Percentiles rank a stretch among this genome's conserved stretches.
Conservation (phyloP, 148 eudicot genomes). For the Mesembryanthemum crystallinum region DNA sequence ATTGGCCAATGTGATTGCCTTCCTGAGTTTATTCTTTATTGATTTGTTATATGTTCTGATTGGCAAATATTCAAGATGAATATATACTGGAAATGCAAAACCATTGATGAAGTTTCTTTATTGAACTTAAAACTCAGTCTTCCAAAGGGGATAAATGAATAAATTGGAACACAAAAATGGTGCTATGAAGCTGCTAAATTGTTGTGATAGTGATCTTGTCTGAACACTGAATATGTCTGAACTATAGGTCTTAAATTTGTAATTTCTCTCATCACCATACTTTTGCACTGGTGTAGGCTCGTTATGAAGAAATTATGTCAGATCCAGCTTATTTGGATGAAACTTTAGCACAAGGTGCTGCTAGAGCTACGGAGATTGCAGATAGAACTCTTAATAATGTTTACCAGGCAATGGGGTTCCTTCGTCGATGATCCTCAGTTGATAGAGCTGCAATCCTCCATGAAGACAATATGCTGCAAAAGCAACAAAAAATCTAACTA, state of each 20-base stretch:
- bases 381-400: slow-evolving; percentile 66
- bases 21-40: neutral
- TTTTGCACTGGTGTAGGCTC: slow-evolving; percentile 40
- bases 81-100: neutral
- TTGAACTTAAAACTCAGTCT: too few species aligned
- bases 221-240: too few species aligned
- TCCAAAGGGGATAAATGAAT: too few species aligned
- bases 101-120: too few species aligned
- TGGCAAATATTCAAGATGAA: neutral
- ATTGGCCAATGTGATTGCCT: neutral
- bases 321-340: slow-evolving; percentile 65
- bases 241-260: neutral
- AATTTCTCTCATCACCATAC: neutral
- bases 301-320: slow-evolving; percentile 68
- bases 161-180: neutral
- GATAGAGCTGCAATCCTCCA: neutral
- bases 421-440: slow-evolving; percentile 42
- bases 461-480: neutral
- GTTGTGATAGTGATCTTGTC: neutral
- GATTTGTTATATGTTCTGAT: neutral
- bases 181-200: neutral
- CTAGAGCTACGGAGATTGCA: slow-evolving; percentile 68
- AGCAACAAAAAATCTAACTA: neutral
- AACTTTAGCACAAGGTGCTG: slow-evolving; percentile 77
- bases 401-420: slow-evolving; percentile 94